Evolutionary conservation across 768 basidiomycete species (phyloP), one percentile per base, ranked within the genome.

Genomic region (Xerocomus spinulosus): DNA sequence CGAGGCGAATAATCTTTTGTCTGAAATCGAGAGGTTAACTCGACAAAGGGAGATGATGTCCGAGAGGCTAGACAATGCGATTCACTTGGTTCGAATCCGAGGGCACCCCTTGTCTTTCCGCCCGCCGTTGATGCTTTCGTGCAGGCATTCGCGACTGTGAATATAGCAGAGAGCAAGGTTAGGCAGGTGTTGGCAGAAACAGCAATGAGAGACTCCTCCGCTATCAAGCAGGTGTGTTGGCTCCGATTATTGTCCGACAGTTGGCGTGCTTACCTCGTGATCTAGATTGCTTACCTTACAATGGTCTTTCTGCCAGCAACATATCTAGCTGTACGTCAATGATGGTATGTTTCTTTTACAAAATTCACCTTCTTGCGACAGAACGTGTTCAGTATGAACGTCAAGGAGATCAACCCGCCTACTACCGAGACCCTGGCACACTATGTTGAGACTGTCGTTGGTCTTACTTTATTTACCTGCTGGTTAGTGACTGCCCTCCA

Each of bases 401-500:
- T 59, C 24, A 34, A 20, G 29, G 25, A 73, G 70, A 55, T 72
- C 56, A 12, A 59, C 51, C 9, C 49, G 7, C 8, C 21, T 9
- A 58, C 61, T 7, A 18, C 46, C 2, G 68, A 53, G 29, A 68
- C 69, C 3, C 56, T 81, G 2, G 48, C 51, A 2, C 69, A 71
- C 15, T 81, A 73, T 43, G 30, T 74, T 21, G 68, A 53, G 14
- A 55, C 67, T 1, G 70, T 76, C 5, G 44, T 77, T 9, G 58
- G 69, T 0, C 65, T 84, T 29, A 83, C 81, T 0, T 13, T 74
- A 15, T 33, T 70, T 8, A 79, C 78, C 8, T 64, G 76, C 28
- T 84, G 80, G 80, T 53, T 81, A 15, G 72, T 75, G 15, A 67
- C 81, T 17, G 72, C 79, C 4, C 72, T 78, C 55, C 80, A 80